Percentiles rank a stretch among this genome's conserved stretches.
phyloP scores from a whole-genome alignment of 805 yeast genomes.

The Kazachstania kunashirensis region DNA sequence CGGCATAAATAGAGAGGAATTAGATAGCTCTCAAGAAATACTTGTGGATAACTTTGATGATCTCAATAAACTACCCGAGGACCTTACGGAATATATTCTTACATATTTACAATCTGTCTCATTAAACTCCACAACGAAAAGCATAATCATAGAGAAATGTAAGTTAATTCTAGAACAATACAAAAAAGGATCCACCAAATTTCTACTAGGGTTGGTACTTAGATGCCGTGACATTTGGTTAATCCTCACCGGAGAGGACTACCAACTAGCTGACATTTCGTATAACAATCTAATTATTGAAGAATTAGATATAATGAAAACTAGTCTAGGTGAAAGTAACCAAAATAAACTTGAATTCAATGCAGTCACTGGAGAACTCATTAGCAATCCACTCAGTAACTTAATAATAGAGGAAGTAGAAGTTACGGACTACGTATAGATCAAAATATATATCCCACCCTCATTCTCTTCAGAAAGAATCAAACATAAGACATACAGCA shows the following conservation, averaged over 20 bases:
- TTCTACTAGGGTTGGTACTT: slow-evolving; percentile 5
- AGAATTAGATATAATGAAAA: slow-evolving; percentile 6
- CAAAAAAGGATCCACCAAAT: slow-evolving; percentile 4
- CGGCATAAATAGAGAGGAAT: no score
- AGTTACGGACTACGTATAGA: slow-evolving; percentile 11
- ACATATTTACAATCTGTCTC: slow-evolving; percentile 7
- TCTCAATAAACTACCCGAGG: background rate
- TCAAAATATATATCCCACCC: no score
- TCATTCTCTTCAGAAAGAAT: no score
- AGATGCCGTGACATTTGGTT: slow-evolving; percentile 16
- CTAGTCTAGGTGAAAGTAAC: background rate
- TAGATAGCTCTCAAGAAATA: no score
- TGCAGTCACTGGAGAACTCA: slow-evolving; percentile 4
- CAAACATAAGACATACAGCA: no score
- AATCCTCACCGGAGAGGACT: slow-evolving; percentile 8
- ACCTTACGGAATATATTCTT: slow-evolving; percentile 4
- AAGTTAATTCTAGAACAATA: slow-evolving; percentile 7
- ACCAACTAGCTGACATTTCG: slow-evolving; percentile 4
- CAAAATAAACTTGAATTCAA: slow-evolving; percentile 11
- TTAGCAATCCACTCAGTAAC: slow-evolving; percentile 10
- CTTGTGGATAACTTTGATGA: background rate
- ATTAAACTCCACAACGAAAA: slow-evolving; percentile 4
- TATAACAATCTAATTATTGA: slow-evolving; percentile 4
- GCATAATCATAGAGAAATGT: slow-evolving; percentile 8
- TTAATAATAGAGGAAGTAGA: slow-evolving; percentile 24